Evolutionary conservation across 1,139 yeast genomes (phyloP).

Genomic region (Yamadazyma buinensis): DNA sequence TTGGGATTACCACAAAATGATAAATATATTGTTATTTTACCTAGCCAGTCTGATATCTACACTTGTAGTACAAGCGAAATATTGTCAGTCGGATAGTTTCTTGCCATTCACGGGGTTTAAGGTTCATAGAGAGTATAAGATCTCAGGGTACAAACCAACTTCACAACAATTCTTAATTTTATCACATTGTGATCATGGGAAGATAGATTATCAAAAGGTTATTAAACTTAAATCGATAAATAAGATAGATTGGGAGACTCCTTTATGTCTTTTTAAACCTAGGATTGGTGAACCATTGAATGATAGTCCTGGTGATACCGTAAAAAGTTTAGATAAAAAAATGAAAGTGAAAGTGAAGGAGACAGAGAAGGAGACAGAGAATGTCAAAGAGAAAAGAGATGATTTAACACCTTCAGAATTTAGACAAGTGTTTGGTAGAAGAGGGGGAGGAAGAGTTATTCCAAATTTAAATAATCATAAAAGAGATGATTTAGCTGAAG

Average conservation of each 20-base stretch:
- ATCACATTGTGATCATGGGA: slow-evolving; percentile 55
- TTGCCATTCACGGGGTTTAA: slow-evolving; percentile 58
- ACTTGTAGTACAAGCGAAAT: too few species aligned
- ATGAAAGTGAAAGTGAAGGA: too few species aligned
- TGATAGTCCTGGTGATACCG: slow-evolving; percentile 10
- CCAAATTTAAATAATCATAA: neutral
- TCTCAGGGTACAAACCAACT: slow-evolving; percentile 36
- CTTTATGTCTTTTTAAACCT: slow-evolving; percentile 47
- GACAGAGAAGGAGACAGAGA: too few species aligned
- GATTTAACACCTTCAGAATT: neutral
- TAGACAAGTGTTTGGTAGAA: slow-evolving; percentile 2
- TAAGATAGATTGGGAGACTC: slow-evolving; percentile 50
- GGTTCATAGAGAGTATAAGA: slow-evolving; percentile 47
- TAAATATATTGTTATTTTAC: too few species aligned
- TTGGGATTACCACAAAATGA: slow-evolving; percentile 1
- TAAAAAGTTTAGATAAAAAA: slow-evolving; percentile 7
- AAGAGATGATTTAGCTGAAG: neutral
- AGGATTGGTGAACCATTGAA: slow-evolving; percentile 14
- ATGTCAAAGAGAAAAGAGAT: neutral
- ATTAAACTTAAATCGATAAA: slow-evolving; percentile 29
- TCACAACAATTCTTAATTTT: slow-evolving; percentile 46
- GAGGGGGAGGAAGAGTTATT: slow-evolving; percentile 1
- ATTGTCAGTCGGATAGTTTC: slow-evolving; percentile 12
- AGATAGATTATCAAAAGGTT: slow-evolving; percentile 43
- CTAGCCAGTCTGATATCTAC: too few species aligned